phyloP scores from a whole-genome alignment of 2,329 filamentous ascomycete species.

The Simplicillium sp. region DNA sequence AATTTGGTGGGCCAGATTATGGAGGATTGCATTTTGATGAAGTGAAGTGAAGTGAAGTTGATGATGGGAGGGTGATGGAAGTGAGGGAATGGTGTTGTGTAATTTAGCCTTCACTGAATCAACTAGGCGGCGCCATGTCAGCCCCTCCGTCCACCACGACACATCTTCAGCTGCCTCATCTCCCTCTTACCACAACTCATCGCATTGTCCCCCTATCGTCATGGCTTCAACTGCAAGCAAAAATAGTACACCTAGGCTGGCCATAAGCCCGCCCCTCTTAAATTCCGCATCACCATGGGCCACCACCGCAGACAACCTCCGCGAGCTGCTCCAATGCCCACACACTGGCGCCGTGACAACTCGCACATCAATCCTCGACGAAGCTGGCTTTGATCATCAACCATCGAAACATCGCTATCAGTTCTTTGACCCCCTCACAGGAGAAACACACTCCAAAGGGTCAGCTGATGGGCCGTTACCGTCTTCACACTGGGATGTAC shows the following conservation, averaged over 20 bases:
- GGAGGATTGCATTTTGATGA: slow-evolving; percentile 6
- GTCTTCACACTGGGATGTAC: slow-evolving; percentile 6
- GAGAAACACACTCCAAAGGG: slow-evolving; percentile 9
- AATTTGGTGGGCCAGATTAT: slow-evolving; percentile 17
- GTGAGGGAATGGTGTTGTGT: too few species aligned
- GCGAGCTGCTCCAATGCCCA: slow-evolving; percentile 47
- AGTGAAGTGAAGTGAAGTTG: too few species aligned
- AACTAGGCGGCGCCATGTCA: too few species aligned
- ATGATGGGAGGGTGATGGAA: too few species aligned
- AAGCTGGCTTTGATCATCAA: slow-evolving; percentile 55
- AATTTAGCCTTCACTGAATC: too few species aligned
- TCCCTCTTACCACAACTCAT: too few species aligned
- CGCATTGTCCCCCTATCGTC: too few species aligned
- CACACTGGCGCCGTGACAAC: slow-evolving; percentile 67
- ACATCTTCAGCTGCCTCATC: too few species aligned
- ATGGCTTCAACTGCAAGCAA: not conserved
- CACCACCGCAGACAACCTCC: slow-evolving; percentile 52
- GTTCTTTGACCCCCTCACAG: slow-evolving; percentile 46
- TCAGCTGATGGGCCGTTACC: slow-evolving; percentile 9
- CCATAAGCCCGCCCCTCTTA: slow-evolving; percentile 55
- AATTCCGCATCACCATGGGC: slow-evolving; percentile 74
- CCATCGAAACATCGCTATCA: slow-evolving; percentile 50
- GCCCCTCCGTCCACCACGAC: too few species aligned
- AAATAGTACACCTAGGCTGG: slow-evolving; percentile 19
- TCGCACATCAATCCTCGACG: slow-evolving; percentile 51